Base-by-base conservation (phyloP, 306 rosid species). In the Inga oerstediana region DNA sequence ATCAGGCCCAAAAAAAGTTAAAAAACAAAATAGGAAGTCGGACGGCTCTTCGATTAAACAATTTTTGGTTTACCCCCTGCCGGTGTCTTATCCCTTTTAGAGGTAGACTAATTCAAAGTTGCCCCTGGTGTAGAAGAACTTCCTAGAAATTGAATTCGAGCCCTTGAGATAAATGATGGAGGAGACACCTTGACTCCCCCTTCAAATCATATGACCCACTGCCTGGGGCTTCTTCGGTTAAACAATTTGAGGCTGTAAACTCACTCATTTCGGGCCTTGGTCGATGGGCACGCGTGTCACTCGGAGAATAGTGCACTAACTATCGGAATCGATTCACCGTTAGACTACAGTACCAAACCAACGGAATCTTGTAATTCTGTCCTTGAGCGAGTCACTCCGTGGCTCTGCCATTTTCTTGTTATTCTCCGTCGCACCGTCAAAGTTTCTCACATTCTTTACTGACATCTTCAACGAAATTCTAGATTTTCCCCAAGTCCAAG, bases 401-500 rank as follows among this genome's bases (percentile, higher is more conserved):
- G 41, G 72, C 44, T 71, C 20, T 49, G 56, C 20, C 22, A 44
- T 71, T 71, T 52, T 77, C 43, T 12, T 54, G 10, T 24, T 79
- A 66, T 11, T 81, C 79, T 44, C 75, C 5, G n/a, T 71, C 37
- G 20, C 56, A 22, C 75, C 75, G 3, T 71, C 75, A 54, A 82
- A 75, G 51, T 81, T 4, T 81, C 85, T 74, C 84, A 32, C 32
- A 9, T 51, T 68, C 84, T 84, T 71, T 69, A 30, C 67, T 75
- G 81, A 79, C 74, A 75, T 78, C 46, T 84, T 69, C 56, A 14
- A 77, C 84, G 85, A 41, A 73, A 35, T 51, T 71, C 37, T 71
- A 71, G 37, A 49, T 48, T 59, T 62, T 44, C 75, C 89, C 98
- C 24, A 58, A 43, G 14, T 89, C 87, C 91, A 95, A 93, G 96